A percentile compares a stretch with the other conserved stretches of the same genome.
phyloP scores from a whole-genome alignment of 2,329 filamentous ascomycete genomes.

The Cytospora piceicola region DNA sequence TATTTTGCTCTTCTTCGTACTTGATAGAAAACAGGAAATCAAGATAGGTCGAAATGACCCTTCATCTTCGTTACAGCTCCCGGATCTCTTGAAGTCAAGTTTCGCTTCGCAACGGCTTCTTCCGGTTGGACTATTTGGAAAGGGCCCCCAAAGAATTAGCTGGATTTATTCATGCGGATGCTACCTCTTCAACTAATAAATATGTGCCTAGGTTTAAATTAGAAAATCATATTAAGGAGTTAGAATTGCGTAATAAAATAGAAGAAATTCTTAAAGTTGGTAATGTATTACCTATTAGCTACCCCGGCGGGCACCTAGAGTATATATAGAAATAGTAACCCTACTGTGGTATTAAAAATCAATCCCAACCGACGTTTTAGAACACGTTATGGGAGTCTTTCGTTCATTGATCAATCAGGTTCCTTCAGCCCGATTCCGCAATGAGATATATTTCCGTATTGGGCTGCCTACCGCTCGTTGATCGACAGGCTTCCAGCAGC shows the following conservation, averaged over 20 bases:
- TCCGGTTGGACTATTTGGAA: not conserved
- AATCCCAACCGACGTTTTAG: not conserved
- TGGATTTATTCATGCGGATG: constrained; percentile 26
- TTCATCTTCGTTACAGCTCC: not conserved
- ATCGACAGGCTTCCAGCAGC: too few species aligned
- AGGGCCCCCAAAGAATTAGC: not conserved
- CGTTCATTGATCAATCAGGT: too few species aligned
- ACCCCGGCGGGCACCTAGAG: too few species aligned
- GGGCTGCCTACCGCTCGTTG: too few species aligned
- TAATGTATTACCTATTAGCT: constrained; percentile 30
- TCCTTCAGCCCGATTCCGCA: too few species aligned
- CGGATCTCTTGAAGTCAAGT: not conserved
- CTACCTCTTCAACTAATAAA: constrained; percentile 24
- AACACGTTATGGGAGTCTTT: too few species aligned
- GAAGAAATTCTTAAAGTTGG: constrained; percentile 27
- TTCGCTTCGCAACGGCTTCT: not conserved
- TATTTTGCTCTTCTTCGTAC: not conserved
- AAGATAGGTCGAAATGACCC: not conserved
- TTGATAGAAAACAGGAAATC: not conserved
- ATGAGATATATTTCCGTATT: too few species aligned
- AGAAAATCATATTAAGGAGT: constrained; percentile 29
- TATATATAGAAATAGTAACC: constrained; percentile 27
- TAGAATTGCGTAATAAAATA: constrained; percentile 30
- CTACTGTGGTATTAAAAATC: constrained; percentile 30
- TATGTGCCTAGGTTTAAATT: constrained; percentile 19